These are phyloP conservation scores for Inga leiocalycina DNA, from an alignment of 306 rosid species.

Conservation along the genomic window DNA sequence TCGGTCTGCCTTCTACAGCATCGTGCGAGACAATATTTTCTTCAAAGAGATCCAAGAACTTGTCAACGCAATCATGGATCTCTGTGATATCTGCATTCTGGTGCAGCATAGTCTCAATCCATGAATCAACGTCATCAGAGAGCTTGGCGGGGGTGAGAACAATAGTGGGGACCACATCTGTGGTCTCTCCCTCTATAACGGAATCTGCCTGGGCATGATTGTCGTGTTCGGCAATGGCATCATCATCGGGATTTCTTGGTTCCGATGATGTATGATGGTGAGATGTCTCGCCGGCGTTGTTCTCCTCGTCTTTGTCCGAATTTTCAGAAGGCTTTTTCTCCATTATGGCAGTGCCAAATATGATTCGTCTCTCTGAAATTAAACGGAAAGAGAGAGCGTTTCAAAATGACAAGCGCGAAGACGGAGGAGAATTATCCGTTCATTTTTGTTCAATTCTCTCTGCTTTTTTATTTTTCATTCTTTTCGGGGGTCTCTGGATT, in stretches of 20 bases:
- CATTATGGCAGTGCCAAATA: slow-evolving; percentile 36
- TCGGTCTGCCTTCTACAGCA: slow-evolving; percentile 14
- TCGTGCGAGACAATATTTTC: slow-evolving; percentile 41
- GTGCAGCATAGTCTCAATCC: slow-evolving; percentile 23
- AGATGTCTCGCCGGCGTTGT: background rate
- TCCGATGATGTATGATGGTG: background rate
- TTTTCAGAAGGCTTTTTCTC: slow-evolving; percentile 46
- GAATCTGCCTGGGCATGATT: background rate
- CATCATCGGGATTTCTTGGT: slow-evolving; percentile 7
- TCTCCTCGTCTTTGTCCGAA: slow-evolving; percentile 17
- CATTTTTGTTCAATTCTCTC: background rate
- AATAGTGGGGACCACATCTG: slow-evolving; percentile 12
- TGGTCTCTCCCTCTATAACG: background rate
- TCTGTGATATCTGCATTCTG: background rate
- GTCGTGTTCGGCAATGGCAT: background rate
- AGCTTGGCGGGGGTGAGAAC: slow-evolving; percentile 41
- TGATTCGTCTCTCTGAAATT: slow-evolving; percentile 16
- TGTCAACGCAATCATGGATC: slow-evolving; percentile 43
- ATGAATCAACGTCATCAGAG: slow-evolving; percentile 47
- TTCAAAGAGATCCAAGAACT: slow-evolving; percentile 55
- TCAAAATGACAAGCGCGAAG: slow-evolving; percentile 37
- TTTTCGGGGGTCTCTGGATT: slow-evolving; percentile 29
- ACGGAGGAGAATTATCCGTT: slow-evolving; percentile 42
- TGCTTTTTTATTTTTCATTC: background rate
- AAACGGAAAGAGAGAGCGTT: slow-evolving; percentile 31